Evolutionary conservation across 2,329 filamentous ascomycete genomes (phyloP).

Genomic region (Fusarium armeniacum): DNA sequence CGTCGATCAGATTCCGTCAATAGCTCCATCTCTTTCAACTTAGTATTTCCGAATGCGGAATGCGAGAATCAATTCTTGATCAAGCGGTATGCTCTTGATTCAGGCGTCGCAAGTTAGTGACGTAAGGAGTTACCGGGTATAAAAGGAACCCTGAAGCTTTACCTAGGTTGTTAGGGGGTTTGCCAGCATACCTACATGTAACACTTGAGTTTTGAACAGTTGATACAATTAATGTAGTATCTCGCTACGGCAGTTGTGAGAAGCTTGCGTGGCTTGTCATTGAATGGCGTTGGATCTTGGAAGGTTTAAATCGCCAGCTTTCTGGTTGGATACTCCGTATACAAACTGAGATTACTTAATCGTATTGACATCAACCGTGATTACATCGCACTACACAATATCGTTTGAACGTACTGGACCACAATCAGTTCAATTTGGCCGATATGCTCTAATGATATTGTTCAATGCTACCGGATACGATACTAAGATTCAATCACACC

Average conservation of each 20-base stretch:
- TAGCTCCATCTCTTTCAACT: constrained; percentile 19
- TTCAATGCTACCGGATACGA: background rate
- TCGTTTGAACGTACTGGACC: background rate
- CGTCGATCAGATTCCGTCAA: constrained; percentile 45
- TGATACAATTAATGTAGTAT: background rate
- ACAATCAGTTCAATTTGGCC: too few species aligned
- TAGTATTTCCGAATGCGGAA: constrained; percentile 40
- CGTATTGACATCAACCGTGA: background rate
- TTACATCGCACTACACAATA: background rate
- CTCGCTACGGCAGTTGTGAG: background rate
- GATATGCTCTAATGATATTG: background rate
- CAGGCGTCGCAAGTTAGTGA: constrained; percentile 22
- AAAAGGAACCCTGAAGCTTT: constrained; percentile 18
- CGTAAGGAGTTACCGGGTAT: constrained; percentile 6
- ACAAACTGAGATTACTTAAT: background rate
- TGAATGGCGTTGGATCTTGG: background rate
- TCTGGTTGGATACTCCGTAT: background rate
- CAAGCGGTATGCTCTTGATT: constrained; percentile 20
- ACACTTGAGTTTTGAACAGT: background rate
- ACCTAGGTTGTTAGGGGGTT: background rate
- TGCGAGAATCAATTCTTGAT: constrained; percentile 25
- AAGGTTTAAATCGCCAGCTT: background rate
- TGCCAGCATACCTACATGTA: background rate
- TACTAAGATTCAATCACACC: background rate
- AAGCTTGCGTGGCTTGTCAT: background rate